These are phyloP conservation scores for Isoetes engelmannii DNA, from an alignment of 83 land plant species.

Conservation along the genomic window DNA sequence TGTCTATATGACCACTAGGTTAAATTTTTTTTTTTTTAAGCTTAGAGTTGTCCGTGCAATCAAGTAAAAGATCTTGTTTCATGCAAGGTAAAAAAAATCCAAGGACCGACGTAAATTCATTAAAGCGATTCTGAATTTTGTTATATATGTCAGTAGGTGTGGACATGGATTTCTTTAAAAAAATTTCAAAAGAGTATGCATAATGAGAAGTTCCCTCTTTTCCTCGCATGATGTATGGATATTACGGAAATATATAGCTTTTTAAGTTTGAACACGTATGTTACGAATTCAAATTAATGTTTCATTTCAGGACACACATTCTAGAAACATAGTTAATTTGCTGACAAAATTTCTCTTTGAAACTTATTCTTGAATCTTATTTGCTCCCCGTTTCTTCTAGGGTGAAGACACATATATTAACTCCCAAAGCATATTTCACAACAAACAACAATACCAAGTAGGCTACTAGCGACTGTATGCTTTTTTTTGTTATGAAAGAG, in stretches of 20 bases:
- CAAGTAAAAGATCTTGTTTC: no score
- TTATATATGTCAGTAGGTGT: slow-evolving; percentile 69
- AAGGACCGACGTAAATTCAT: slow-evolving; percentile 65
- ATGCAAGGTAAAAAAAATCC: slow-evolving; percentile 97
- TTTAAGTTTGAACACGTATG: background rate
- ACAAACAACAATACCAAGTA: no score
- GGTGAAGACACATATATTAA: no score
- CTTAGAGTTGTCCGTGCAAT: no score
- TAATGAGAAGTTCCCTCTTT: background rate
- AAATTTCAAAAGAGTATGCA: background rate
- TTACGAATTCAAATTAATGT: background rate
- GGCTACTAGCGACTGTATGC: no score
- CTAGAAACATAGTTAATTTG: background rate
- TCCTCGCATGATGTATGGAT: background rate
- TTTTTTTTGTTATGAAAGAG: no score
- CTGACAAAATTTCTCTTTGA: no score
- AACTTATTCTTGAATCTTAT: no score
- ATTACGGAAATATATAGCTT: background rate
- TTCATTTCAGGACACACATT: background rate
- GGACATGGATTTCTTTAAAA: background rate
- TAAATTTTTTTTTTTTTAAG: no score
- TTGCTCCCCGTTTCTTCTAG: no score
- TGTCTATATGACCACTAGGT: no score
- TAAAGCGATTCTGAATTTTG: slow-evolving; percentile 46
- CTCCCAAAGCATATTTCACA: no score